Base-by-base conservation (phyloP, 371 early-diverging fungal genomes). In the Mortierella sp. region DNA sequence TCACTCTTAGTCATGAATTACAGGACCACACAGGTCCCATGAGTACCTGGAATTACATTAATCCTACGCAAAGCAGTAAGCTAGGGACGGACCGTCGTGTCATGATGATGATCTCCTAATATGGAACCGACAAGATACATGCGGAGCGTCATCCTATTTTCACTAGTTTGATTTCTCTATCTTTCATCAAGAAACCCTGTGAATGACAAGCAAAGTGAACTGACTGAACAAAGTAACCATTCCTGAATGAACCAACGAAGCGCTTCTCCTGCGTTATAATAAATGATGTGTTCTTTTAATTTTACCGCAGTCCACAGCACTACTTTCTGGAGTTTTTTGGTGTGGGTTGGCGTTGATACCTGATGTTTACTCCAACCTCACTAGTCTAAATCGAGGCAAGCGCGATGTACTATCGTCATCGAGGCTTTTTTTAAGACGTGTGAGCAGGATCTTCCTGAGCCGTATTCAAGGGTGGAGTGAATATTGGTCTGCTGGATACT, bases 371-470 rank as follows among this genome's bases (percentile, higher is more conserved):
- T 8, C 16, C n/a, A n/a, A 5, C 50, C 2, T n/a, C 16, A n/a
- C 50, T 50, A 50, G 50, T 50, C 50, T 50, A 50, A 50, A 50
- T 50, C 3, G 50, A 50, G 50, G 16, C 50, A 50, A 50, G 50
- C 4, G n/a, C 8, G 50, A 50, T n/a, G 50, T 50, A 50, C 50
- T n/a, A 4, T 50, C 50, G 50, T 50, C 50, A 50, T 13, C 5
- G 50, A 50, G 50, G n/a, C 50, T 50, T 50, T 16, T 50, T n/a
- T 50, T 50, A 3, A 50, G n/a, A 50, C 7, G 50, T n/a, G 16
- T 50, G 50, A 50, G 50, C 50, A 50, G 50, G 50, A 50, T 50
- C 50, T 50, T 50, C 50, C 50, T 50, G 50, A n/a, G 28, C 13
- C 43, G 8, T 41, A 0, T 41, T 41, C 43, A 8, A 28, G 28